These are phyloP conservation scores for Eucalyptus curtisii DNA, from an alignment of 345 rosid genomes.

Conservation along the genomic window DNA sequence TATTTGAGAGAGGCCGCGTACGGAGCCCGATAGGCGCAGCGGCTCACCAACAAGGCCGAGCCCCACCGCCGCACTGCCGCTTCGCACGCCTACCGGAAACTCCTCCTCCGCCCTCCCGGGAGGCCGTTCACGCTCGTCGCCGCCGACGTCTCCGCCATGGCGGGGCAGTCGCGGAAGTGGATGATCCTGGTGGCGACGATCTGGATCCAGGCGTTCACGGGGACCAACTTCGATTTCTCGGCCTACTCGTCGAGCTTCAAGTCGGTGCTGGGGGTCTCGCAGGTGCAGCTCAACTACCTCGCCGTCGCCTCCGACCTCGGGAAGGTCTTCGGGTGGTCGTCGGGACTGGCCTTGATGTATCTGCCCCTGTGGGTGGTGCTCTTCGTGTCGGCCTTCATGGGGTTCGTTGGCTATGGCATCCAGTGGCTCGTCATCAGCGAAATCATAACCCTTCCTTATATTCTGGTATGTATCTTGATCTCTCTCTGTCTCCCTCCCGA, in stretches of 20 bases:
- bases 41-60: neutral
- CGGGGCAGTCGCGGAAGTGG: conserved; percentile 84
- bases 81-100: neutral
- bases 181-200: conserved; percentile 88
- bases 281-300: conserved; percentile 78
- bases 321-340: conserved; percentile 90
- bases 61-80: neutral
- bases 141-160: conserved; percentile 22
- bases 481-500: neutral
- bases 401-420: conserved; percentile 69
- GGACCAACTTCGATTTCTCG: conserved; percentile 95
- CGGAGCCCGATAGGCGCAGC: neutral
- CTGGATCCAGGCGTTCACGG: conserved; percentile 97
- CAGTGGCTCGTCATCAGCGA: conserved; percentile 75
- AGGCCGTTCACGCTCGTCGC: neutral
- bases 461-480: conserved; percentile 32
- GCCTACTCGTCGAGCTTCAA: conserved; percentile 77
- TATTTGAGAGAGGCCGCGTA: neutral
- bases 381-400: conserved; percentile 78
- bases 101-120: neutral
- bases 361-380: conserved; percentile 68
- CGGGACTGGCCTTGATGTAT: conserved; percentile 73
- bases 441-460: conserved; percentile 59
- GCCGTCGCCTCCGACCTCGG: conserved; percentile 97
- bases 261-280: conserved; percentile 67